These are phyloP conservation scores for Panicum hallii DNA, from an alignment of 202 grass and related monocot genomes.

Conservation along the genomic window DNA sequence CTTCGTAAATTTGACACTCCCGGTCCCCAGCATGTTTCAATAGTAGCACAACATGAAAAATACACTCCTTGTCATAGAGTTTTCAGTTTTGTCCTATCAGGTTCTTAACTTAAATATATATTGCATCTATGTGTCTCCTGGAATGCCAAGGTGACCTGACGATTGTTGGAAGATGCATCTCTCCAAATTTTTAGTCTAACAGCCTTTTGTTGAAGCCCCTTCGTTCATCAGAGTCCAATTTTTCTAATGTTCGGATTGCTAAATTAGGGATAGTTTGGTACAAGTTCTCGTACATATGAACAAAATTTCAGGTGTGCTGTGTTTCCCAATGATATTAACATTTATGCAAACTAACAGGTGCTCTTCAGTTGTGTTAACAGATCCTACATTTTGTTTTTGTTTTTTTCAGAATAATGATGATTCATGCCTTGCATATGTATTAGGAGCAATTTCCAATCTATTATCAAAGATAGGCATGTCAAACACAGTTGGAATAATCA, in stretches of 20 bases:
- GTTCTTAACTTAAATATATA: slow-evolving; percentile 2
- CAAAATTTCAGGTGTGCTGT: background rate
- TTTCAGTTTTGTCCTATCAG: background rate
- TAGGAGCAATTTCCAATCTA: slow-evolving; percentile 90
- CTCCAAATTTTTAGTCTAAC: background rate
- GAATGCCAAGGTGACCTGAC: slow-evolving; percentile 16
- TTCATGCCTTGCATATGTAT: slow-evolving; percentile 88
- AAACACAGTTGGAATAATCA: slow-evolving; percentile 73
- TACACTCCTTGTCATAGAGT: background rate
- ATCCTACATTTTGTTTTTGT: slow-evolving; percentile 30
- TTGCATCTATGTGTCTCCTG: background rate
- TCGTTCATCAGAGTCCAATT: slow-evolving; percentile 8
- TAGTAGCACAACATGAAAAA: slow-evolving; percentile 23
- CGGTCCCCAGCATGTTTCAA: background rate
- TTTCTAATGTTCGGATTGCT: slow-evolving; percentile 1
- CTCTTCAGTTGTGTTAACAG: slow-evolving; percentile 41
- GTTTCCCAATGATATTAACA: slow-evolving; percentile 6
- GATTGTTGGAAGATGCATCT: background rate
- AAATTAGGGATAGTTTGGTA: slow-evolving; percentile 9
- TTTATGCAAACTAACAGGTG: background rate
- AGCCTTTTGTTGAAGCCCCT: background rate
- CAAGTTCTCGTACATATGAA: slow-evolving; percentile 7
- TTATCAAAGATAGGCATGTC: slow-evolving; percentile 85
- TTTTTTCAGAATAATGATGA: slow-evolving; percentile 93
- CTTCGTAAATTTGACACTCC: slow-evolving; percentile 26